Evolutionary conservation across 441 rosid species (phyloP).

Genomic region (Melastoma candidum): DNA sequence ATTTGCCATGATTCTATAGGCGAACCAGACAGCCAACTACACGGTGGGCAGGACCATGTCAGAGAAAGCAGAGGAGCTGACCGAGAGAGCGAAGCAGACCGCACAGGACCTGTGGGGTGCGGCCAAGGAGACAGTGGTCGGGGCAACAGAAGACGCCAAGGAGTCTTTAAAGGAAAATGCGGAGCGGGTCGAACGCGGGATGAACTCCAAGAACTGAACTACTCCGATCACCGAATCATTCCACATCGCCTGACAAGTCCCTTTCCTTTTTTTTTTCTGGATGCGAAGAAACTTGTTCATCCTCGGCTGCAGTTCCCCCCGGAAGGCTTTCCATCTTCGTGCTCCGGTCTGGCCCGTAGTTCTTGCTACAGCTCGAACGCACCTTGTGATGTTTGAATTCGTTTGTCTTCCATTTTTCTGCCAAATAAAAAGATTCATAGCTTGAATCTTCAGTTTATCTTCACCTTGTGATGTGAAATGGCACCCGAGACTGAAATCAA

Average conservation of each 20-base stretch:
- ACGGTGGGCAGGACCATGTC: conserved; percentile 2
- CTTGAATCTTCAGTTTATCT: too few relatives aligned
- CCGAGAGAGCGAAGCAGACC: conserved; percentile 25
- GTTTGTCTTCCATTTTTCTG: too few relatives aligned
- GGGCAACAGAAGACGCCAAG: conserved; percentile 33
- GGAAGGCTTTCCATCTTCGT: too few relatives aligned
- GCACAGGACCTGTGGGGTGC: conserved; percentile 33
- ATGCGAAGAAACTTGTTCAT: background rate
- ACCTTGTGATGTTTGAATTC: too few relatives aligned
- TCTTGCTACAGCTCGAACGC: too few relatives aligned
- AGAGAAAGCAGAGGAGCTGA: conserved; percentile 17
- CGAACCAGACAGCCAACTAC: too few relatives aligned
- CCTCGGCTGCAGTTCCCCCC: too few relatives aligned
- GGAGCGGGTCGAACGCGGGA: conserved; percentile 31
- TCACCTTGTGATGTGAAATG: too few relatives aligned
- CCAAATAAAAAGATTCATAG: too few relatives aligned
- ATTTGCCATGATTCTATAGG: too few relatives aligned
- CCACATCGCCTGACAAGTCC: background rate
- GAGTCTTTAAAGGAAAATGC: conserved; percentile 34
- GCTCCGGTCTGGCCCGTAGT: too few relatives aligned
- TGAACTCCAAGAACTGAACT: conserved; percentile 32
- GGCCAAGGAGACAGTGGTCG: conserved; percentile 22
- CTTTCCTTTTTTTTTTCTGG: background rate
- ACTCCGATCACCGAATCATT: background rate
- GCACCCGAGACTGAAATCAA: too few relatives aligned